phyloP scores from a whole-genome alignment of 257 asterid species.

The Solanum piurae region DNA sequence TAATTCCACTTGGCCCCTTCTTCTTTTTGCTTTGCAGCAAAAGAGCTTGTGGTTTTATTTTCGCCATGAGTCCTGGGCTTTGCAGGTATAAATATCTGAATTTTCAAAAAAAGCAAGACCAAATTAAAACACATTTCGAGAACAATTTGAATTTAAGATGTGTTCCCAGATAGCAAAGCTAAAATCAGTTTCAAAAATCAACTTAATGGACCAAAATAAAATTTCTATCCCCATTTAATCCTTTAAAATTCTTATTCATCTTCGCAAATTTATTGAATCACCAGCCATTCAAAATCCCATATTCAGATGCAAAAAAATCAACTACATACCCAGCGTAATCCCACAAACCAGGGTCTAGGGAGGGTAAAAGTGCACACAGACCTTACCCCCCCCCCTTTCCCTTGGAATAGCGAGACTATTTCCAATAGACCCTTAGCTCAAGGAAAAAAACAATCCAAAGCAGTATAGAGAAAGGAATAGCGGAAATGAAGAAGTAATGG shows the following conservation, averaged over 20 bases:
- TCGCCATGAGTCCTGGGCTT: conserved; percentile 18
- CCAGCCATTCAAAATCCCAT: not conserved
- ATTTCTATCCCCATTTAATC: not conserved
- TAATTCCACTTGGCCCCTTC: conserved; percentile 27
- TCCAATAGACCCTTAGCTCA: not conserved
- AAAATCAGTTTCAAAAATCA: not conserved
- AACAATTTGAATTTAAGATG: not conserved
- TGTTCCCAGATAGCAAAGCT: not conserved
- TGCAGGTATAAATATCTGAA: not conserved
- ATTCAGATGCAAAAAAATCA: not conserved
- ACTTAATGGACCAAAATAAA: not conserved
- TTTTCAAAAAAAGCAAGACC: not conserved
- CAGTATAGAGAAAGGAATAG: not conserved
- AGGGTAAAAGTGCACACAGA: not conserved
- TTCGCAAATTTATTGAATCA: not conserved
- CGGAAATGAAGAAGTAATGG: not conserved
- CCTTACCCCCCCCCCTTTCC: not conserved
- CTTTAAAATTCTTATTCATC: not conserved
- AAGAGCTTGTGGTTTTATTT: conserved; percentile 50
- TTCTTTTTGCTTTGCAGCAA: conserved; percentile 47
- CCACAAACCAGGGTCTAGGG: not conserved
- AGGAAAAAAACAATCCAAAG: not conserved
- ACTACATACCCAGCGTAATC: not conserved
- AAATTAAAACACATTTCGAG: not conserved
- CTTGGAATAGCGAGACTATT: not conserved